phyloP scores from a whole-genome alignment of 805 yeast genomes.

The Danielia oregonensis region DNA sequence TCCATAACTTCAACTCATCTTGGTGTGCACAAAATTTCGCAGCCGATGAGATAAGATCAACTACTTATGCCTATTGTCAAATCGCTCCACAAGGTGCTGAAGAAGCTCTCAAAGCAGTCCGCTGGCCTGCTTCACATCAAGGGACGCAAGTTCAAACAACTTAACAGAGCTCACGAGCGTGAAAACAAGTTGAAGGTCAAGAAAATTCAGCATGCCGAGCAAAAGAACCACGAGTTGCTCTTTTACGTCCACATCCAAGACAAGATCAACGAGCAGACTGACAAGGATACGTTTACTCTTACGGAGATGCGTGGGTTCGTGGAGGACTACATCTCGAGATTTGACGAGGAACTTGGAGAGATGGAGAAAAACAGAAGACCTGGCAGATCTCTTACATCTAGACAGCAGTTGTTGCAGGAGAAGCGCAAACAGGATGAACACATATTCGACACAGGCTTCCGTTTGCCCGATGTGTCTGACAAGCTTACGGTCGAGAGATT shows the following conservation, averaged over 20 bases:
- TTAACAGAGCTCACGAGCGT: constrained; percentile 83
- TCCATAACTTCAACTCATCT: too few relatives aligned
- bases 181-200: constrained; percentile 64
- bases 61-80: constrained; percentile 75
- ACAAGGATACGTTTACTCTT: constrained; percentile 37
- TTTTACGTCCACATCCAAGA: constrained; percentile 59
- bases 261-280: constrained; percentile 27
- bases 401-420: constrained; percentile 64
- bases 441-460: constrained; percentile 64
- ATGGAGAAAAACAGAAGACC: constrained; percentile 65
- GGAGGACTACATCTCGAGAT: constrained; percentile 60
- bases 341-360: constrained; percentile 69
- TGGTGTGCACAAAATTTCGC: too few relatives aligned
- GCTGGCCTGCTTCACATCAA: constrained; percentile 72
- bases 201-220: constrained; percentile 55
- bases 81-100: constrained; percentile 60
- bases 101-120: constrained; percentile 48
- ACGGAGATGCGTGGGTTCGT: constrained; percentile 62
- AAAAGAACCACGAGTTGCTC: constrained; percentile 56
- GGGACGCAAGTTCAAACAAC: constrained; percentile 82
- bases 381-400: constrained; percentile 79
- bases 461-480: constrained; percentile 69
- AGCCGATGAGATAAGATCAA: background rate
- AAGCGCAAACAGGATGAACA: constrained; percentile 57
- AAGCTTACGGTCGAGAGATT: constrained; percentile 54